Conservation (phyloP, 495 filamentous ascomycete species). For the Pyrenula massariospora region DNA sequence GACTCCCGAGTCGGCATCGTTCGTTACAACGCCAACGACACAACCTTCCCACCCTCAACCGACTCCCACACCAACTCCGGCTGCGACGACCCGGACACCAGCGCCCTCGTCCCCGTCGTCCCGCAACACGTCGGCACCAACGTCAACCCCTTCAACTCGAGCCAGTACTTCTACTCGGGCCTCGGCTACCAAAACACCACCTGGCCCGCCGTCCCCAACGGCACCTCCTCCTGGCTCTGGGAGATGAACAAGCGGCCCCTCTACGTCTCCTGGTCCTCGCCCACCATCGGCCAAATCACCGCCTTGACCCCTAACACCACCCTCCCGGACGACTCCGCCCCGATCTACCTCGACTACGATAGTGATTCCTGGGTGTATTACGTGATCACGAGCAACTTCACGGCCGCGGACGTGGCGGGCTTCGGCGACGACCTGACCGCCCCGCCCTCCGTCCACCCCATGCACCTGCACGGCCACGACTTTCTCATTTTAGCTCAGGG, state of each 20-base stretch:
- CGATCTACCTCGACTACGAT: not conserved
- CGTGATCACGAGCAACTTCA: not conserved
- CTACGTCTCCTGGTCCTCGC: not conserved
- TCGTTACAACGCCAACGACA: constrained; percentile 36
- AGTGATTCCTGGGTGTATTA: not conserved
- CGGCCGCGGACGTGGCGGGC: not conserved
- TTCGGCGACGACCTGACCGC: not conserved
- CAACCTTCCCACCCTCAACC: constrained; percentile 10
- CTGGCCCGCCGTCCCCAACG: not conserved
- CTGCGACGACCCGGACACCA: not conserved
- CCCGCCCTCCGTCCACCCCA: constrained; percentile 1
- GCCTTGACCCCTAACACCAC: not conserved
- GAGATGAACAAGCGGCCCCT: not conserved
- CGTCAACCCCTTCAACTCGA: no score
- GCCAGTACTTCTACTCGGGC: no score
- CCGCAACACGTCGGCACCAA: not conserved
- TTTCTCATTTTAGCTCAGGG: constrained; percentile 43
- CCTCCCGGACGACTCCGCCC: not conserved
- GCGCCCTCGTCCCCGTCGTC: not conserved
- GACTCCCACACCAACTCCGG: not conserved
- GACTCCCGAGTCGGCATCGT: constrained; percentile 48
- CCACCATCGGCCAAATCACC: not conserved
- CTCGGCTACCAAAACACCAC: no score
- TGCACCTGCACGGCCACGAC: constrained; percentile 50
- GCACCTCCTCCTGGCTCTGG: not conserved